Base-by-base conservation (phyloP, 345 rosid species). In the Pistacia vera region DNA sequence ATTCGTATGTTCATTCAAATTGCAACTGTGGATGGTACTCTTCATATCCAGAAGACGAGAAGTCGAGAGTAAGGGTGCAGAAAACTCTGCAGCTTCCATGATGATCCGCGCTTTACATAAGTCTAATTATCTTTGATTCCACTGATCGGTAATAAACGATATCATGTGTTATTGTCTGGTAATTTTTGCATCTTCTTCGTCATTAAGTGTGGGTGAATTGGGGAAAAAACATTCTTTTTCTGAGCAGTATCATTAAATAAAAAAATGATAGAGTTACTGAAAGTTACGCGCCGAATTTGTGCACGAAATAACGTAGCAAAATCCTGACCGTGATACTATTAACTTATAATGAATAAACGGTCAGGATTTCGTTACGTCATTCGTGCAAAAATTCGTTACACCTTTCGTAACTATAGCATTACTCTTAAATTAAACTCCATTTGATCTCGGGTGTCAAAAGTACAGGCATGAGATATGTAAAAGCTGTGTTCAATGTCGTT, bases 41-140 rank as follows among this genome's bases (percentile, higher is more conserved):
- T 88, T 17, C 71, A 11, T 49, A 87, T 85, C 69, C 1, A 18
- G 97, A 95, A 56, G 92, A 88, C 3, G 88, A 84, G 56, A 84
- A 80, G 71, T 67, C 86, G 0, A 84, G 85, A 79, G 81, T 87
- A 4, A 90, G 79, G 73, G 88, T 56, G 92, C 97, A 36, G 90
- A 92, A 75, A 88, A 75, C 78, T 94, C 97, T 17, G 88, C 97
- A 4, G 92, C 96, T 54, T 89, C 86, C 67, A 83, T 77, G 11
- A 84, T 94, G 90, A 78, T 91, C 36, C 83, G 74, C 22, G 74
- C 90, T 28, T 74, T 92, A 46, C 83, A 80, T 20, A 82, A 81
- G 30, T 76, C 64, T 2, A 57, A 41, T 46, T 83, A 79, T 69
- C 77, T 87, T 30, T 83, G 66, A 86, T 76, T 49, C 35, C 35